A percentile compares a stretch with the other conserved stretches of the same genome.
Conservation (phyloP, 2,329 filamentous ascomycete species). For the Fusarium austroafricanum region DNA sequence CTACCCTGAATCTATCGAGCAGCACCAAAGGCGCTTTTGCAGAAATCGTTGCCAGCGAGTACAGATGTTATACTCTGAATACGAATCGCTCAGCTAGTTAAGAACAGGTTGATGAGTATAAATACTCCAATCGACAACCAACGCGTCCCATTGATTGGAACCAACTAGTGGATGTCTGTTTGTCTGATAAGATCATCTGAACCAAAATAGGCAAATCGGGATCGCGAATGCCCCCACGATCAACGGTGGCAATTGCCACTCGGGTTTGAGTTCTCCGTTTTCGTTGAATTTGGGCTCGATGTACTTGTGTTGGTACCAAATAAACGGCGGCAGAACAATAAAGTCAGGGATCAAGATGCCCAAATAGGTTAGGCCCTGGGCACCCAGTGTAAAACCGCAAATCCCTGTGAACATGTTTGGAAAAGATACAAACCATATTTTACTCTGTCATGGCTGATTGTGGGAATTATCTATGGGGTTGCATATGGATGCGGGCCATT, state of each 20-base stretch:
- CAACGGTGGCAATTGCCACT: conserved; percentile 55
- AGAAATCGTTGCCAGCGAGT: conserved; percentile 5
- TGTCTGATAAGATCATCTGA: background rate
- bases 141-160: background rate
- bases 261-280: background rate
- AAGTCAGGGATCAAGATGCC: background rate
- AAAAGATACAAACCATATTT: no score
- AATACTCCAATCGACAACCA: conserved; percentile 8
- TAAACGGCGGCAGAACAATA: conserved; percentile 6
- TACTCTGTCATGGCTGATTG: no score
- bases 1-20: background rate
- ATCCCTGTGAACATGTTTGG: no score
- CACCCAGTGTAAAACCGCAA: no score
- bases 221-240: conserved; percentile 73
- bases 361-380: no score
- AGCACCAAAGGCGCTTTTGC: conserved; percentile 9
- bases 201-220: conserved; percentile 46
- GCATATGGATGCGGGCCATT: no score
- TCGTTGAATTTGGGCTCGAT: conserved; percentile 20
- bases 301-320: conserved; percentile 18
- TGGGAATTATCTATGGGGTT: no score
- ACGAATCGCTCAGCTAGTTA: conserved; percentile 24
- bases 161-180: conserved; percentile 17
- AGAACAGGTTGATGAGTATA: conserved; percentile 13
- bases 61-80: conserved; percentile 14